Evolutionary conservation across 192 early-diverging fungal species (phyloP).

Genomic region (Pilaira anomala): DNA sequence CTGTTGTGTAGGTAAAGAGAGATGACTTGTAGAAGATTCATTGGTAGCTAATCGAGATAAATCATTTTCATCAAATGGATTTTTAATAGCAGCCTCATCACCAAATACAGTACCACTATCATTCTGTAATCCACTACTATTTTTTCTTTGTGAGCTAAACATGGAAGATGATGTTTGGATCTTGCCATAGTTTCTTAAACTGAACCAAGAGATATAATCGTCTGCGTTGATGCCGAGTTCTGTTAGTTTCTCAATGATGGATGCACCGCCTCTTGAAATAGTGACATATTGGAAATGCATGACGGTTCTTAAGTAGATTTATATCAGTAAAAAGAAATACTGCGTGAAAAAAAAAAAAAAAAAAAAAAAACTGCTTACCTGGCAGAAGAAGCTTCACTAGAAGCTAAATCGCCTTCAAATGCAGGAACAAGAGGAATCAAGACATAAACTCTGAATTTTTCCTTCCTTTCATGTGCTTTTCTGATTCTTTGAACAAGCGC

Average conservation of each 20-base stretch:
- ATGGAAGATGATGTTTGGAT: background rate
- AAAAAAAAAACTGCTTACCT: conserved; percentile 14
- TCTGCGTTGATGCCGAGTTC: conserved; percentile 55
- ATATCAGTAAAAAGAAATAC: background rate
- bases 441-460: conserved; percentile 74
- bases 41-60: background rate
- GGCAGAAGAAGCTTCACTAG: conserved; percentile 66
- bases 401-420: conserved; percentile 77
- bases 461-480: conserved; percentile 57
- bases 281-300: conserved; percentile 81
- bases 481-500: conserved; percentile 72
- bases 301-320: conserved; percentile 53
- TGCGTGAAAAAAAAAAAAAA: background rate
- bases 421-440: conserved; percentile 82
- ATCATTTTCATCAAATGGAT: background rate
- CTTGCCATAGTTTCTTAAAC: conserved; percentile 72
- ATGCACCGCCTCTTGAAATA: conserved; percentile 72
- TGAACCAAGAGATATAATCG: conserved; percentile 70
- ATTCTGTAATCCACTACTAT: background rate
- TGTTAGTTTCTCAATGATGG: conserved; percentile 57
- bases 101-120: conserved; percentile 2
- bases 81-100: background rate
- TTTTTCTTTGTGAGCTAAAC: background rate
- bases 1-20: background rate
- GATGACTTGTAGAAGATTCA: background rate